These are phyloP conservation scores for Asterochloris erici DNA, from an alignment of 139 green algal species.

Conservation along the genomic window DNA sequence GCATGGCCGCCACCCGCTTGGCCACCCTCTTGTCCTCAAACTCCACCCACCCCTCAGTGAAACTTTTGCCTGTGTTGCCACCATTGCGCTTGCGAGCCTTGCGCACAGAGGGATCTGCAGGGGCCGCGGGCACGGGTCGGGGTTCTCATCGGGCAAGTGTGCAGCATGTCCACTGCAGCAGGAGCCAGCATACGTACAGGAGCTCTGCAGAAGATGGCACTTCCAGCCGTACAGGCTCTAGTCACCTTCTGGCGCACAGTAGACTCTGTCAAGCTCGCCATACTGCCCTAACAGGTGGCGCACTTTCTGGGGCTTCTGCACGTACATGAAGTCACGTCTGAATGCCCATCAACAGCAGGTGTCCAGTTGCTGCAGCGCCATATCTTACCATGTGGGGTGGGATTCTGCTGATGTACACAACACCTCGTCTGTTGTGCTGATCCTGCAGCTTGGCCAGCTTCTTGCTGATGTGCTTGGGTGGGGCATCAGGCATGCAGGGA, in stretches of 20 bases:
- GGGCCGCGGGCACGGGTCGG: background rate
- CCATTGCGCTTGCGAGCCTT: slow-evolving; percentile 54
- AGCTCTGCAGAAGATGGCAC: too few relatives aligned
- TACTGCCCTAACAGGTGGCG: slow-evolving; percentile 79
- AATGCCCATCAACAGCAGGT: background rate
- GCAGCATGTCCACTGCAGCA: background rate
- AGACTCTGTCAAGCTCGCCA: slow-evolving; percentile 76
- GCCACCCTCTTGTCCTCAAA: slow-evolving; percentile 89
- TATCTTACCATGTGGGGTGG: slow-evolving; percentile 57
- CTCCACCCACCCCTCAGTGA: slow-evolving; percentile 96
- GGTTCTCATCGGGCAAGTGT: background rate
- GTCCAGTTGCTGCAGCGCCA: background rate
- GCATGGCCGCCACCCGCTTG: slow-evolving; percentile 64
- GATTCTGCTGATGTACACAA: slow-evolving; percentile 84
- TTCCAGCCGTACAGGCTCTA: background rate
- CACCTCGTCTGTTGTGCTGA: slow-evolving; percentile 49
- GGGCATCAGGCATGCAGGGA: too few relatives aligned
- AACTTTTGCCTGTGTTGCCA: slow-evolving; percentile 86
- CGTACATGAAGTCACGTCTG: background rate
- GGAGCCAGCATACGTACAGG: background rate
- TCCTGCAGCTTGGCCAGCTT: slow-evolving; percentile 48
- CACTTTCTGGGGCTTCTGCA: slow-evolving; percentile 88
- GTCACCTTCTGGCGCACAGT: slow-evolving; percentile 79
- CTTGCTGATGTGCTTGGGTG: slow-evolving; percentile 1
- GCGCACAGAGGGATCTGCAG: slow-evolving; percentile 36